phyloP scores from a whole-genome alignment of 1,139 yeast genomes.

The Kurtzmaniella quercitrusa region DNA sequence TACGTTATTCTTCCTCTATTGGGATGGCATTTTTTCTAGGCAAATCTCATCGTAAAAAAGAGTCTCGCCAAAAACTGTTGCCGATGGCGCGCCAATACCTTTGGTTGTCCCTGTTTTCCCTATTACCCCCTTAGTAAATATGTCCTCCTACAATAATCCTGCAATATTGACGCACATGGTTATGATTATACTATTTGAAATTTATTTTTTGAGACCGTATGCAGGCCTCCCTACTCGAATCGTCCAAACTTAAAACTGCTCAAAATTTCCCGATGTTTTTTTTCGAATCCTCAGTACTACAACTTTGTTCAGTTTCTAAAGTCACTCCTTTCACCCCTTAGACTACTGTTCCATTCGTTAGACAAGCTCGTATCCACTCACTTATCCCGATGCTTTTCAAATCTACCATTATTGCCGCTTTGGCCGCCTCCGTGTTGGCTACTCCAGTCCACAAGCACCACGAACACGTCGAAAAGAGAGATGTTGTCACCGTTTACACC shows the following conservation, averaged over 20 bases:
- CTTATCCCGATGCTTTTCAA: constrained; percentile 44
- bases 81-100: not conserved
- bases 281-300: not conserved
- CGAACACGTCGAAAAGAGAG: constrained; percentile 37
- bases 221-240: not conserved
- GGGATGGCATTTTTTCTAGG: not conserved
- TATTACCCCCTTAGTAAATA: not conserved
- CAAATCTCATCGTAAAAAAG: not conserved
- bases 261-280: not conserved
- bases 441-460: constrained; percentile 36
- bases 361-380: constrained; percentile 7
- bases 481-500: constrained; percentile 26
- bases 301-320: constrained; percentile 13
- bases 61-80: not conserved
- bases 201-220: not conserved
- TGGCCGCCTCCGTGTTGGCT: constrained; percentile 34
- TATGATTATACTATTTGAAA: not conserved
- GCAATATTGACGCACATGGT: constrained; percentile 1
- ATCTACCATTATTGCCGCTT: constrained; percentile 32
- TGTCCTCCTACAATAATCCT: not conserved
- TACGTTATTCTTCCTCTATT: not conserved
- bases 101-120: not conserved
- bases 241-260: constrained; percentile 1
- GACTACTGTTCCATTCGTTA: constrained; percentile 9
- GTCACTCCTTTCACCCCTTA: constrained; percentile 18